phyloP scores from a whole-genome alignment of 306 rosid genomes.

The Begonia peltatifolia region DNA sequence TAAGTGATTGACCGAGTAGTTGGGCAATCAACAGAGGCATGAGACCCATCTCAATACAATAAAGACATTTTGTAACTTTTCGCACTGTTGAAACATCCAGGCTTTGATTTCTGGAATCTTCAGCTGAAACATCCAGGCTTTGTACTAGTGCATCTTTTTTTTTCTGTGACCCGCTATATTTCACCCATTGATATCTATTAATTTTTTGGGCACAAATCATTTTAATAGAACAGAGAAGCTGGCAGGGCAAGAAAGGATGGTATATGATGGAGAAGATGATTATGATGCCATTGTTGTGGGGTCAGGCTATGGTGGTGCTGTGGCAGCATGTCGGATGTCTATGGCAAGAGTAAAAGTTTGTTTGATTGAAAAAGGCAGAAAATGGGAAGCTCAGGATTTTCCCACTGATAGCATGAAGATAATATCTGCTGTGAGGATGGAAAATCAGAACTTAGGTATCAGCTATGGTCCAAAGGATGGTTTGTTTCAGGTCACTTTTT shows the following conservation, averaged over 20 bases:
- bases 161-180: too few species aligned
- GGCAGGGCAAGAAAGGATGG: conserved; percentile 1
- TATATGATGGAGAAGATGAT: conserved; percentile 11
- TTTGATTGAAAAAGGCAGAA: conserved; percentile 18
- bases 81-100: too few species aligned
- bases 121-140: too few species aligned
- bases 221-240: too few species aligned
- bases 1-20: not conserved
- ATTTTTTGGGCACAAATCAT: too few species aligned
- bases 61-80: too few species aligned
- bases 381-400: conserved; percentile 24
- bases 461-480: conserved; percentile 28
- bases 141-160: too few species aligned
- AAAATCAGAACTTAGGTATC: conserved; percentile 14
- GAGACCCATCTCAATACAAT: too few species aligned
- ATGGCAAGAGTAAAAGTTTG: conserved; percentile 19
- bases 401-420: conserved; percentile 17
- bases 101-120: too few species aligned
- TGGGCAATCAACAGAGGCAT: not conserved
- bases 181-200: too few species aligned
- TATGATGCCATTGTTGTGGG: conserved; percentile 24
- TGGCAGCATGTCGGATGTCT: conserved; percentile 24
- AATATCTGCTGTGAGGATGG: conserved; percentile 14
- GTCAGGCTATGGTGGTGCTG: conserved; percentile 25
- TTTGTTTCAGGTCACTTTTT: conserved; percentile 18